Base-by-base conservation (phyloP, 805 yeast genomes). In the Lachancea nothofagi region DNA sequence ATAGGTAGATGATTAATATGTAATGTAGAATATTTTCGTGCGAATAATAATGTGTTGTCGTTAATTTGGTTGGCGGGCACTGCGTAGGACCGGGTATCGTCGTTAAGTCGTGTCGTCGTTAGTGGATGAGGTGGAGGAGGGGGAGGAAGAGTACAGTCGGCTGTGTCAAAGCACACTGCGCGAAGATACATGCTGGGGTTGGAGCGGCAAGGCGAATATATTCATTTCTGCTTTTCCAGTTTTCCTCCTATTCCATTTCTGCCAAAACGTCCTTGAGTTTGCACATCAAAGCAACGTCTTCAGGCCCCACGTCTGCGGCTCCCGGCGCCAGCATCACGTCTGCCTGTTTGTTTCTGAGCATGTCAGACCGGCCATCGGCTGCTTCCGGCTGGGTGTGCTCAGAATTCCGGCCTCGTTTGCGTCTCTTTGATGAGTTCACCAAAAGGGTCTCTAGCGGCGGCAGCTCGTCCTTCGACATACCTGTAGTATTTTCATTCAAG, bases 231-330 rank as follows among this genome's bases (percentile, higher is more conserved):
- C 21, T 18, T n/a, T 31, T n/a, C 25, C 4, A 12, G 6, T 10
- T 7, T 27, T 12, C 15, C 22, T 26, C 21, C 38, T 33, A 43
- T 25, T 50, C 51, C 51, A 53, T 53, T 33, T 49, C 50, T 24
- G 49, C 45, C 40, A 53, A 44, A 31, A 51, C 55, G 33, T 49
- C 51, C 17, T 52, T 52, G 28, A 54, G 46, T 9, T 51, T 39
- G 33, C 51, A 46, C 54, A 47, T 50, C 23, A 53, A 40, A 47
- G 48, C 47, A 22, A 53, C 38, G 24, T 53, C 57, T 23, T 53
- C 55, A 17, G 48, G 47, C 19, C 48, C 42, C 33, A 46, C 43
- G 21, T 41, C 43, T 7, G 40, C 40, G 27, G 33, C 25, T 12
- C 27, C 30, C 33, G 45, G 40, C 22, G 40, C 45, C 30, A 41